A percentile compares a stretch with the other conserved stretches of the same genome.
These are phyloP conservation scores for Aspergillus calidoustus DNA, from an alignment of 2,329 filamentous ascomycete genomes.

Conservation along the genomic window DNA sequence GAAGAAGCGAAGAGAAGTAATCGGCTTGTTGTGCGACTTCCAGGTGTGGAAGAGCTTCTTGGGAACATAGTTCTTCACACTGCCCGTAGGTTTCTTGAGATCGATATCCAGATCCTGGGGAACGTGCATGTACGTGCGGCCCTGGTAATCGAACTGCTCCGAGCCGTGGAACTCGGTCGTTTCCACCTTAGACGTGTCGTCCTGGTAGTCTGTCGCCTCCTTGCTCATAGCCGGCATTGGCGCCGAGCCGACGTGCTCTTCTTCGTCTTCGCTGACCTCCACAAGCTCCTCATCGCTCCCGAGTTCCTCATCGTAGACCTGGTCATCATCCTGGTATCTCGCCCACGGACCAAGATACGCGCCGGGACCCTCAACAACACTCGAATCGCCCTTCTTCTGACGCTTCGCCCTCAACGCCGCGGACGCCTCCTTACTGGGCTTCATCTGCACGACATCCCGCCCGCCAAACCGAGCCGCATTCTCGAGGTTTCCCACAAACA, in stretches of 20 bases:
- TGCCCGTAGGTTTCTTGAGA: constrained; percentile 78
- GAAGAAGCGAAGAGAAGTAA: constrained; percentile 90
- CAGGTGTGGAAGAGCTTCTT: constrained; percentile 93
- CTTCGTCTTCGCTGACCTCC: constrained; percentile 61
- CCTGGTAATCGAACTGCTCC: constrained; percentile 87
- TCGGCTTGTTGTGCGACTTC: constrained; percentile 81
- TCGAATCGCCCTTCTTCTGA: constrained; percentile 82
- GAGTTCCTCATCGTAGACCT: constrained; percentile 72
- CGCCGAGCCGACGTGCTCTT: constrained; percentile 41
- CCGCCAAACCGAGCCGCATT: constrained; percentile 51
- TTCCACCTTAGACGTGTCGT: constrained; percentile 69
- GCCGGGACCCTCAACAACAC: constrained; percentile 81
- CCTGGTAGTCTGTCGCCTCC: constrained; percentile 55
- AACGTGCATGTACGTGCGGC: constrained; percentile 96
- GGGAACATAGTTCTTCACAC: constrained; percentile 85
- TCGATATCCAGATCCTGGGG: constrained; percentile 89
- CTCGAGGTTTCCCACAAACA: constrained; percentile 54
- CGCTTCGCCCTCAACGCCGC: constrained; percentile 71
- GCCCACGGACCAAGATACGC: constrained; percentile 97
- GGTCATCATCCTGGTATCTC: constrained; percentile 75
- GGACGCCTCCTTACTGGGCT: constrained; percentile 71
- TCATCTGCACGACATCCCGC: constrained; percentile 58
- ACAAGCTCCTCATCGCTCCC: constrained; percentile 80
- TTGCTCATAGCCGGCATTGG: constrained; percentile 56
- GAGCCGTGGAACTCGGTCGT: constrained; percentile 86